Base-by-base conservation (phyloP, 805 yeast species). In the Hemisphaericaspora nanyangensis region DNA sequence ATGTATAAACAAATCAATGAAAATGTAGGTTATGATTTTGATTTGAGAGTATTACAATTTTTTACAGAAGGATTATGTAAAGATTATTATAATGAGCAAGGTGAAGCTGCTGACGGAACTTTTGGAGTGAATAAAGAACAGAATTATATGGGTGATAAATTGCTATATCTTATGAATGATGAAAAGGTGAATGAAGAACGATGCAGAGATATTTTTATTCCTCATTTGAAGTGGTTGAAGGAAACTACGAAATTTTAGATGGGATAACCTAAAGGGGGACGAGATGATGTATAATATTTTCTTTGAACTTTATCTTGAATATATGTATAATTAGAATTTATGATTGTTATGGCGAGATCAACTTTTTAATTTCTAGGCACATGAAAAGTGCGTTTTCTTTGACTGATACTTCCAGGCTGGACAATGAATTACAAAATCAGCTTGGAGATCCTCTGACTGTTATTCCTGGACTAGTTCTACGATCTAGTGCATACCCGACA, bases 171-270 rank as follows among this genome's bases (percentile, higher is more conserved):
- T 4, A 39, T 35, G 3, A 33, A 29, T 2, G 65, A 61, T 28
- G 46, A 40, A 35, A 61, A 51, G 6, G 32, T 22, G 3, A 52
- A 64, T 37, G 45, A 36, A 8, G 40, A 54, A 26, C 39, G 68
- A 37, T 68, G 74, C 46, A 43, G 47, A 5, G 56, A 61, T 16
- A 62, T 66, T 6, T 68, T 63, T 41, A 50, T 68, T 20, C 72
- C 73, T 0, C 74, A 68, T 47, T 52, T 68, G 50, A 50, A 56
- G 40, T 68, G 73, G 73, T 55, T 68, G 38, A 63, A 63, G 46
- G 58, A 63, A 37, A 66, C 71, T 15, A 50, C 26, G n/a, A n/a
- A n/a, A n/a, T n/a, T n/a, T n/a, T n/a, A n/a, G n/a, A n/a, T n/a
- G n/a, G n/a, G n/a, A n/a, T n/a, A n/a, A n/a, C n/a, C n/a, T n/a